These are phyloP conservation scores for Castanopsis chinensis DNA, from an alignment of 306 rosid genomes.

Conservation along the genomic window DNA sequence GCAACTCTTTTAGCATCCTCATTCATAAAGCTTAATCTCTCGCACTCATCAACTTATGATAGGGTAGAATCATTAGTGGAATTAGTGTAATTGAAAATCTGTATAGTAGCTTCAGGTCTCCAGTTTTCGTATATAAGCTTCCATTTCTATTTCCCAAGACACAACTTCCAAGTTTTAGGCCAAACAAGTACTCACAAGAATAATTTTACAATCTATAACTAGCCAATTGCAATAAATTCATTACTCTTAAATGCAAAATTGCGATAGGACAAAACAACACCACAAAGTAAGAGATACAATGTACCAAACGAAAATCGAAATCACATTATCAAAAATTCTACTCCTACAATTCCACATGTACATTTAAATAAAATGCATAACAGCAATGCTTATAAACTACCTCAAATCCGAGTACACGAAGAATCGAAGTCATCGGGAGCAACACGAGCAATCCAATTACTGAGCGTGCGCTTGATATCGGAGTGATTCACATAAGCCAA, in stretches of 20 bases:
- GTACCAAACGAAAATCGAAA: background rate
- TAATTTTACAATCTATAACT: background rate
- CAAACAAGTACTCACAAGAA: background rate
- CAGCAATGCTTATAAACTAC: background rate
- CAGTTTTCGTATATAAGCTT: too few species aligned
- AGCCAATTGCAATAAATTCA: background rate
- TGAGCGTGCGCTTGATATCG: constrained; percentile 81
- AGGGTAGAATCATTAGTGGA: too few species aligned
- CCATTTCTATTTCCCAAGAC: background rate
- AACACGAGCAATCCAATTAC: constrained; percentile 90
- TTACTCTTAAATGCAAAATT: background rate
- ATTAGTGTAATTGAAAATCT: too few species aligned
- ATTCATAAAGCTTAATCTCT: too few species aligned
- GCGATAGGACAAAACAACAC: background rate
- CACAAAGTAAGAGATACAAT: background rate
- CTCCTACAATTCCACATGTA: background rate
- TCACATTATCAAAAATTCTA: background rate
- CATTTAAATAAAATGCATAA: background rate
- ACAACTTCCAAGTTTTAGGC: background rate
- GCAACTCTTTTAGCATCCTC: too few species aligned
- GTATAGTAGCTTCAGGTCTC: too few species aligned
- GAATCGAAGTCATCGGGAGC: constrained; percentile 97
- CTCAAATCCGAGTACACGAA: constrained; percentile 54
- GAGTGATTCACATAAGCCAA: constrained; percentile 94
- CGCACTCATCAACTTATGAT: too few species aligned